Percentiles rank a stretch among this genome's conserved stretches.
Conservation (phyloP, 441 rosid species). For the Bruguiera hainesii region DNA sequence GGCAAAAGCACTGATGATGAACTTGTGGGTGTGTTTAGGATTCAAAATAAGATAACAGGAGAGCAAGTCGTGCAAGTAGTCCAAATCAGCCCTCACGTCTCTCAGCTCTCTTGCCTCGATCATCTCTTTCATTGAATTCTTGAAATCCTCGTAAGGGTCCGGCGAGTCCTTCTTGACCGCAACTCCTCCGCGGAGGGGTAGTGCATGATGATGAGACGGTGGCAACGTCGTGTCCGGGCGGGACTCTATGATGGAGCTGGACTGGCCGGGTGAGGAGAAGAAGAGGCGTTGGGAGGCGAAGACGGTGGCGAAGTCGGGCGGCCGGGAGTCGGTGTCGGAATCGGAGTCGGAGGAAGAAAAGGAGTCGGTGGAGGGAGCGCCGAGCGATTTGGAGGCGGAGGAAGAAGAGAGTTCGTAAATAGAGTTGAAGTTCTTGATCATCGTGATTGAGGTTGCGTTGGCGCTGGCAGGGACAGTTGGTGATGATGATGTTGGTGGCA, state of each 20-base stretch:
- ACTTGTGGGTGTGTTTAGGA: constrained; percentile 63
- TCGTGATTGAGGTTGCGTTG: constrained; percentile 20
- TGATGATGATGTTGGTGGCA: not conserved
- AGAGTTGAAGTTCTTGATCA: constrained; percentile 49
- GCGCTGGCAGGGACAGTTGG: not conserved
- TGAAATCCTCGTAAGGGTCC: constrained; percentile 75
- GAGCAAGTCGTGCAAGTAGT: constrained; percentile 67
- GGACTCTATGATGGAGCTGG: constrained; percentile 82
- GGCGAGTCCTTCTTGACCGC: constrained; percentile 63
- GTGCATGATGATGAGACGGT: not conserved
- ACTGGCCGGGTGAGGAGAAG: constrained; percentile 84
- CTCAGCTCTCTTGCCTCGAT: constrained; percentile 58
- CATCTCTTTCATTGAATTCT: constrained; percentile 81
- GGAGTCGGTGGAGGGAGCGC: constrained; percentile 30
- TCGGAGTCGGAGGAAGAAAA: constrained; percentile 37
- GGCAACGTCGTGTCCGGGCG: constrained; percentile 5
- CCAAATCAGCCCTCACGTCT: constrained; percentile 54
- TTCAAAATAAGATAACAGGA: constrained; percentile 70
- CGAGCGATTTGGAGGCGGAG: constrained; percentile 44
- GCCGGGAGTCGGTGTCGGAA: constrained; percentile 33
- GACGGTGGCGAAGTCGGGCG: constrained; percentile 56
- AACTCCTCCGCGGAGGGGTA: constrained; percentile 41
- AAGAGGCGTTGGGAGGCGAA: constrained; percentile 91
- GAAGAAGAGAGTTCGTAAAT: constrained; percentile 36
- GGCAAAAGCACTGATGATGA: constrained; percentile 69